Base-by-base conservation (phyloP, 1,139 yeast species). In the Hyphopichia khmerensis region DNA sequence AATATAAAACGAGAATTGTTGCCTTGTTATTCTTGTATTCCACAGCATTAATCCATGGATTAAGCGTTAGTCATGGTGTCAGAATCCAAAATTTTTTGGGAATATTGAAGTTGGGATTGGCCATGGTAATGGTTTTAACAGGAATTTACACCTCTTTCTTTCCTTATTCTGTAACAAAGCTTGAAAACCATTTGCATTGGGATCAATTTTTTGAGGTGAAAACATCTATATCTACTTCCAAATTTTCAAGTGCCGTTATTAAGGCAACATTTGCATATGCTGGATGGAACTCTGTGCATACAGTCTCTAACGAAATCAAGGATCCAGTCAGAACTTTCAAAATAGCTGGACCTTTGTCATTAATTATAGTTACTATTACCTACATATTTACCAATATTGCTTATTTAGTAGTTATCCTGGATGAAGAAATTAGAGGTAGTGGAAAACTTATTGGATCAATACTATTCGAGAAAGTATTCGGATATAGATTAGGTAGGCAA, bases 241-340 rank as follows among this genome's bases (percentile, higher is more conserved):
- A 78, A 1, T 64, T 80, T 46, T 75, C 85, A 0, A 64, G 79
- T 43, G 84, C 84, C 0, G 71, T 81, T 21, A 70, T 81, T 16
- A 79, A 78, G 52, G 82, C 84, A 2, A 69, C 79, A 43, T 82
- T 79, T 61, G 79, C 84, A 5, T 80, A 75, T 46, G 69, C 79
- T 2, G 88, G 88, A 2, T 82, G 87, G 87, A 80, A 75, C 49
- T 65, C 79, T 16, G 83, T 81, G 5, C 87, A 82, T 53, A 72
- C 82, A 0, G 84, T 80, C 13, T 69, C 84, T 1, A 78, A 79
- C 40, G 88, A 82, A 52, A 77, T 82, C 31, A 75, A 75, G 43
- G 77, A 82, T 49, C 87, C 87, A 0, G 65, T 69, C 0, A 60
- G 77, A 35, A 81, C 86, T 0, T 68, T 81, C 41, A 78, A 67